These are phyloP conservation scores for Colletotrichum costaricense DNA, from an alignment of 2,329 filamentous ascomycete species.

Conservation along the genomic window DNA sequence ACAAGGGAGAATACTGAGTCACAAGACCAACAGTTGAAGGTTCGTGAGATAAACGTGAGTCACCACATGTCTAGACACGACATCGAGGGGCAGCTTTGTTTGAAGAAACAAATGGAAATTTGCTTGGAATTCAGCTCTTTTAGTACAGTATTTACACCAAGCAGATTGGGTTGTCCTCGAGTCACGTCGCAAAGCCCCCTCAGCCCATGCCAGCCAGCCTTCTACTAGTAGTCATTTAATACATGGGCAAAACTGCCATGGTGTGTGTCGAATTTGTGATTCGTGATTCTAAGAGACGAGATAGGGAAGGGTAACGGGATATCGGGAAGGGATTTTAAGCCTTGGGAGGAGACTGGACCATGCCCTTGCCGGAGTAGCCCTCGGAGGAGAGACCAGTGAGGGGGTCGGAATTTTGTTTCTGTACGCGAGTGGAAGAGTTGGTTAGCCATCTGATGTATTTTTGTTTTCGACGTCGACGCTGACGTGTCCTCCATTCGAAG, in stretches of 20 bases:
- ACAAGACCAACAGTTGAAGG: too few species aligned
- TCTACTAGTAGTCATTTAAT: constrained; percentile 46
- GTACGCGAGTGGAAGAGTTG: constrained; percentile 37
- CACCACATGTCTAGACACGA: too few species aligned
- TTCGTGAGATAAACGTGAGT: too few species aligned
- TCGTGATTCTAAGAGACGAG: constrained; percentile 36
- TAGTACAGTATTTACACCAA: constrained; percentile 58
- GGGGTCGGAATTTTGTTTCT: constrained; percentile 88
- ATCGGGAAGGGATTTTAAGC: constrained; percentile 51
- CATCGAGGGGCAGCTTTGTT: background rate
- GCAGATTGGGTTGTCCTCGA: constrained; percentile 39
- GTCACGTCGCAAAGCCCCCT: constrained; percentile 44
- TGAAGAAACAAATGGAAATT: constrained; percentile 41
- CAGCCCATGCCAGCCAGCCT: constrained; percentile 40
- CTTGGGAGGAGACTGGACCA: constrained; percentile 77
- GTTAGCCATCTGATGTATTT: too few species aligned
- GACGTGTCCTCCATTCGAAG: background rate
- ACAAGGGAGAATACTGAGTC: too few species aligned
- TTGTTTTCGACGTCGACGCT: too few species aligned
- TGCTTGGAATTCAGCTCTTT: constrained; percentile 51
- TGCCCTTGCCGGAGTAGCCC: constrained; percentile 81
- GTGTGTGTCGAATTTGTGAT: constrained; percentile 30
- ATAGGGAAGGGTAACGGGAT: constrained; percentile 28
- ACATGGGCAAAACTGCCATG: constrained; percentile 44
- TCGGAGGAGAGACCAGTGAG: constrained; percentile 85